phyloP scores from a whole-genome alignment of 2,329 filamentous ascomycete species.

The Lachnellula occidentalis region DNA sequence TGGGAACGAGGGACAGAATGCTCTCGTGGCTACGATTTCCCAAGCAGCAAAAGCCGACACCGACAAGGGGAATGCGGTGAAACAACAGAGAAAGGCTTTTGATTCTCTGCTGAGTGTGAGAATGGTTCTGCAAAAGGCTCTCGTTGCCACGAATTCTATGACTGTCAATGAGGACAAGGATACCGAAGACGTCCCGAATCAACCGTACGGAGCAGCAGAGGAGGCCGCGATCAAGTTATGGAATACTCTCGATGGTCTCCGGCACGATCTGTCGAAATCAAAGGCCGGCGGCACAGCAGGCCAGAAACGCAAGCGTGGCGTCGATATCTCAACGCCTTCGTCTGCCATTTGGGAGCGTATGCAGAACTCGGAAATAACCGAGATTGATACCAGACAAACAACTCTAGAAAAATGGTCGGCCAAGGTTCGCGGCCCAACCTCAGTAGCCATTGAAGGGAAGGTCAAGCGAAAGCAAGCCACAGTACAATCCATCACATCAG shows the following conservation, averaged over 20 bases:
- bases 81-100: slow-evolving; percentile 77
- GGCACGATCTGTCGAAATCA: slow-evolving; percentile 51
- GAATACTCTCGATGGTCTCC: slow-evolving; percentile 70
- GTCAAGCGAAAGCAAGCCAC: slow-evolving; percentile 41
- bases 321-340: slow-evolving; percentile 52
- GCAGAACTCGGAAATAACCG: slow-evolving; percentile 56
- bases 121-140: slow-evolving; percentile 87
- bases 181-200: slow-evolving; percentile 32
- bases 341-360: slow-evolving; percentile 69
- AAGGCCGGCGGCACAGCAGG: slow-evolving; percentile 40
- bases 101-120: slow-evolving; percentile 84
- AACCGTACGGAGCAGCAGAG: slow-evolving; percentile 71
- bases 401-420: slow-evolving; percentile 86
- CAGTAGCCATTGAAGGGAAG: slow-evolving; percentile 51
- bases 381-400: slow-evolving; percentile 57
- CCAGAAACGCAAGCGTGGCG: slow-evolving; percentile 55
- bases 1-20: slow-evolving; percentile 63
- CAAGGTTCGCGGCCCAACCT: slow-evolving; percentile 62
- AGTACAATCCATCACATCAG: slow-evolving; percentile 57
- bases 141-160: slow-evolving; percentile 77
- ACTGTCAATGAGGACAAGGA: slow-evolving; percentile 40
- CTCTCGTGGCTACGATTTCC: slow-evolving; percentile 53
- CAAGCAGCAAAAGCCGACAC: slow-evolving; percentile 69
- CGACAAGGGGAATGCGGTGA: slow-evolving; percentile 80
- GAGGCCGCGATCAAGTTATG: slow-evolving; percentile 79